Conservation (phyloP, 345 rosid genomes). For the Murraya koenigii region DNA sequence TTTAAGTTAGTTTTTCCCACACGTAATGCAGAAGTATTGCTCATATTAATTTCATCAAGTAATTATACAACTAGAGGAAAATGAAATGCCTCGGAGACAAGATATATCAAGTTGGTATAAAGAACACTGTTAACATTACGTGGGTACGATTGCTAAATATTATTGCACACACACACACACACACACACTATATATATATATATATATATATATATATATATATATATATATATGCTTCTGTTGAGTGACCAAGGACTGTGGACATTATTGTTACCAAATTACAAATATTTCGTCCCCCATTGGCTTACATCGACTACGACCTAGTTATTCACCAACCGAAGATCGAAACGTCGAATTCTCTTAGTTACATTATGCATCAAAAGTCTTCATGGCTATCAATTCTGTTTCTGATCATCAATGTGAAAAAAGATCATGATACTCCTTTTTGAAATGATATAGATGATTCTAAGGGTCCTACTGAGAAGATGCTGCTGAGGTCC, state of each 20-base stretch:
- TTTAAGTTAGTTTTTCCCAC: background rate
- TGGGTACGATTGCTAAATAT: background rate
- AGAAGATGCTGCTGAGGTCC: conserved; percentile 36
- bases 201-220: too few relatives aligned
- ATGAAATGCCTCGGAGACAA: background rate
- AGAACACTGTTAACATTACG: conserved; percentile 3
- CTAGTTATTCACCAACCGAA: conserved; percentile 42
- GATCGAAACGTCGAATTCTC: conserved; percentile 39
- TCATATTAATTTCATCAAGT: background rate
- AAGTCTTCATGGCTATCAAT: conserved; percentile 41
- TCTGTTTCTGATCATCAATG: conserved; percentile 10
- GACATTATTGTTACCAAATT: background rate
- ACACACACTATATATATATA: too few relatives aligned
- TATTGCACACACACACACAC: background rate
- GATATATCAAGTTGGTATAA: conserved; percentile 20
- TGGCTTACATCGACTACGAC: conserved; percentile 13
- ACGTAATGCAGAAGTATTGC: background rate
- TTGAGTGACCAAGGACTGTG: background rate
- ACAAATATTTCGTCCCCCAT: conserved; percentile 8
- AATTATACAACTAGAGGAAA: conserved; percentile 6
- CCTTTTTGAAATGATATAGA: conserved; percentile 55
- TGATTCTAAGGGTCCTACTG: conserved; percentile 41
- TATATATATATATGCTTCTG: background rate
- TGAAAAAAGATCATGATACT: background rate
- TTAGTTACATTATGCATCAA: conserved; percentile 22